Evolutionary conservation across 768 basidiomycete species (phyloP), one percentile per base, ranked within the genome.

Genomic region (Leccinum longicurvipes): DNA sequence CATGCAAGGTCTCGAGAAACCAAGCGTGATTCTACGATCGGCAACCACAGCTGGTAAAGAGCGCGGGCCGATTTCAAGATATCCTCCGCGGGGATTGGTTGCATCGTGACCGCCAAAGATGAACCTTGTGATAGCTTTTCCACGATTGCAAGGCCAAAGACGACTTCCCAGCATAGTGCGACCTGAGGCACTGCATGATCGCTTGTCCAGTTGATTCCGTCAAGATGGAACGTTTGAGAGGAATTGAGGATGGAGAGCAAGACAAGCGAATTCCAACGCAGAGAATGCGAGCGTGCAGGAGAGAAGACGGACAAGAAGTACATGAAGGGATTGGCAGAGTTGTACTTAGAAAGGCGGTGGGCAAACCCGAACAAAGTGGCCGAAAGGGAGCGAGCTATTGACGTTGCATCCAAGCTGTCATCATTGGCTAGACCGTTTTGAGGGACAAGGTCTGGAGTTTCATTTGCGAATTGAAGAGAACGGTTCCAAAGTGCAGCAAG

Each of bases 21-120:
- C 3, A 62, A 54, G 67, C 64, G 24, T 55, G 61, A 21, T n/a
- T 53, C 51, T 14, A 51, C 61, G 53, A 47, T 55, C 39, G 25
- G 63, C 52, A 60, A 60, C 80, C 82, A 85, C 17, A 53, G 61
- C 21, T 59, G 63, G 77, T 78, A 80, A n/a, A 82, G 63, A 15
- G 70, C 55, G 12, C 70, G 69, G 7, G 71, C 52, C 21, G 73
- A 63, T 41, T 65, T 58, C 50, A 65, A 66, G 29, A 74, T 39
- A 17, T 39, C 59, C 17, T 59, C 59, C 19, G 45, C 44, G 17
- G 32, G 29, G 6, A 9, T 29, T 36, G 49, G 19, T 36, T 52
- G 45, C 15, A 36, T 36, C 45, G 47, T 21, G 21, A 56, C 39
- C 11, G 58, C 19, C 25, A 54, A 53, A 12, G 48, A 24, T 7